Evolutionary conservation across 1,139 yeast species (phyloP), one percentile per base, ranked within the genome.

Genomic region (Sugiyamaella grinbergsii): DNA sequence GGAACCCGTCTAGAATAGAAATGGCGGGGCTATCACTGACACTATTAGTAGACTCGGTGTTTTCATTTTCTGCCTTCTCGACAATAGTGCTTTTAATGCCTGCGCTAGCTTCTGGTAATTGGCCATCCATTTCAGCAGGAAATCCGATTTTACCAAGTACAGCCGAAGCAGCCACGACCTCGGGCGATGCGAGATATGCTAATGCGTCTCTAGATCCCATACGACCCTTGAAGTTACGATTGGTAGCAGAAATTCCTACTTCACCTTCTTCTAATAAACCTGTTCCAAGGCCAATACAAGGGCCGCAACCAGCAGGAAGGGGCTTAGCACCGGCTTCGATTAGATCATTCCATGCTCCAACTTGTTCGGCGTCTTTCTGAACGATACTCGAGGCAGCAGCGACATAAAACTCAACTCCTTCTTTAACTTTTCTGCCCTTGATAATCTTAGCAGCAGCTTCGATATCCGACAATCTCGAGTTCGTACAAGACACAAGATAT

Each of bases 301-400:
- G 99, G 44, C 99, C 99, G 73, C 99, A 93, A 20, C 99, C 99
- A 16, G 98, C 96, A 15, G 98, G 98, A 61, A 93, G 79, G 32
- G 97, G 91, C 62, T 75, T 87, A 52, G 97, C 96, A 47, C 99
- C 99, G 11, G 98, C 95, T 51, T 85, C 93, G 40, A 93, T 64
- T 50, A 94, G 78, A 29, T 81, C 82, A 63, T 90, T 79, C 98
- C 99, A 94, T 10, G 95, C 94, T 54, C 98, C 98, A 47, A 72
- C 74, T 39, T 81, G 79, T 72, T 87, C 96, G 42, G 98, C 98
- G 61, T 90, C 97, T 58, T 80, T 79, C 73, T 93, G 97, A 33
- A 94, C 97, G 61, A 82, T 81, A 3, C 95, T 84, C 1, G 97
- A 90, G 1, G 98, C 98, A 42, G 98, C 98, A 46, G 98, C 98